Conservation (phyloP, 441 rosid genomes). For the Croton laevigatus region DNA sequence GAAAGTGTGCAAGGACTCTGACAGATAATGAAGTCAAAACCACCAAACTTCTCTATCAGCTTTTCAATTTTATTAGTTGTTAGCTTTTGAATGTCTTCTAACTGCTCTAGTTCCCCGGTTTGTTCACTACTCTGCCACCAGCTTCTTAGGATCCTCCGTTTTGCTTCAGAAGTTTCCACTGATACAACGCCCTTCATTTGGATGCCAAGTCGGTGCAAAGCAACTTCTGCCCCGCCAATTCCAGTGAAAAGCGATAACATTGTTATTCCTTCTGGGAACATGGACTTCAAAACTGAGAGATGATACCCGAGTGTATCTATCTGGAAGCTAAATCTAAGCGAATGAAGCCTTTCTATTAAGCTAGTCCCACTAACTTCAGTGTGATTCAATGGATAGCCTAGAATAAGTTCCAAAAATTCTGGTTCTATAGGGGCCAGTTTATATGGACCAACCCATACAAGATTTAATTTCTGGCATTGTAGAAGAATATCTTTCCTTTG, state of each 20-base stretch:
- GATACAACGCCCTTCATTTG: conserved; percentile 67
- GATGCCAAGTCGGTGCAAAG: conserved; percentile 75
- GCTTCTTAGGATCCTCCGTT: conserved; percentile 50
- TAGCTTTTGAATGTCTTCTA: conserved; percentile 61
- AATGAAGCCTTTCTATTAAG: conserved; percentile 48
- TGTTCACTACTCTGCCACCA: conserved; percentile 82
- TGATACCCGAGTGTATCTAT: conserved; percentile 79
- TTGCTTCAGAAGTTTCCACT: conserved; percentile 57
- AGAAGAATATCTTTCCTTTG: conserved; percentile 59
- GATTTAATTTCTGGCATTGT: conserved; percentile 54
- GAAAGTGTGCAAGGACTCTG: conserved; percentile 53
- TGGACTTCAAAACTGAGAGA: conserved; percentile 69
- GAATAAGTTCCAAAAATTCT: conserved; percentile 59
- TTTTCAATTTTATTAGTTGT: conserved; percentile 49
- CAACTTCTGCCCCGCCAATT: conserved; percentile 72
- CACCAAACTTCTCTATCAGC: conserved; percentile 49
- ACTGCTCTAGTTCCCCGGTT: conserved; percentile 69
- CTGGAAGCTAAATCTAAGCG: conserved; percentile 67
- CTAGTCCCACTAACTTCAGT: conserved; percentile 42
- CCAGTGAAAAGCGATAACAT: conserved; percentile 76
- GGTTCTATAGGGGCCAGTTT: conserved; percentile 57
- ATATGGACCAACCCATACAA: conserved; percentile 71
- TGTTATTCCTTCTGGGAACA: conserved; percentile 68
- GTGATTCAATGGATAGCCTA: conserved; percentile 82
- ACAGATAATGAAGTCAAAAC: conserved; percentile 75